These are phyloP conservation scores for Pseudogymnoascus sp. DNA, from an alignment of 2,329 filamentous ascomycete genomes.

Conservation along the genomic window DNA sequence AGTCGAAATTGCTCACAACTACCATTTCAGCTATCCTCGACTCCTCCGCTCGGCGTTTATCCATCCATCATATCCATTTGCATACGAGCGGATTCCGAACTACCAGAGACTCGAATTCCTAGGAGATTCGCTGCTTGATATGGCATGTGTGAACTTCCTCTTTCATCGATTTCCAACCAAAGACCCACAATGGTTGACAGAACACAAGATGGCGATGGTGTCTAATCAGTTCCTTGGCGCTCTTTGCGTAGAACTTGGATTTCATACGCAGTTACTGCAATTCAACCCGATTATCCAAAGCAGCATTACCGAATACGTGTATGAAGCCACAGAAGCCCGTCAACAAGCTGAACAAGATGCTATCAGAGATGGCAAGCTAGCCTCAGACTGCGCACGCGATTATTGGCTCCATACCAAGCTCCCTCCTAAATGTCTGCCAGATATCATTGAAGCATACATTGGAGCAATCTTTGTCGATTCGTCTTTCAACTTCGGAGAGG, in stretches of 20 bases:
- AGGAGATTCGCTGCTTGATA: constrained; percentile 80
- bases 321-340: constrained; percentile 47
- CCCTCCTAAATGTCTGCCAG: constrained; percentile 68
- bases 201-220: constrained; percentile 99
- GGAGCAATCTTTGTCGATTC: constrained; percentile 90
- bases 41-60: constrained; percentile 78
- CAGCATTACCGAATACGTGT: constrained; percentile 46
- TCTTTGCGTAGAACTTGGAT: constrained; percentile 66
- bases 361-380: constrained; percentile 28
- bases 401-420: constrained; percentile 59
- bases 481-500: constrained; percentile 62
- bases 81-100: constrained; percentile 69
- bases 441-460: constrained; percentile 81
- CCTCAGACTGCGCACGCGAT: constrained; percentile 42
- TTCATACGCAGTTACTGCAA: constrained; percentile 63
- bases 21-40: constrained; percentile 64
- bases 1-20: constrained; percentile 48
- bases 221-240: constrained; percentile 89
- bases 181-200: constrained; percentile 93
- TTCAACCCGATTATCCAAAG: constrained; percentile 38
- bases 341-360: constrained; percentile 30
- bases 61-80: constrained; percentile 71
- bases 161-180: constrained; percentile 67
- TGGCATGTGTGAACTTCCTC: constrained; percentile 74
- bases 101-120: constrained; percentile 92